These are phyloP conservation scores for Jatropha multifida DNA, from an alignment of 441 rosid species.

Conservation along the genomic window DNA sequence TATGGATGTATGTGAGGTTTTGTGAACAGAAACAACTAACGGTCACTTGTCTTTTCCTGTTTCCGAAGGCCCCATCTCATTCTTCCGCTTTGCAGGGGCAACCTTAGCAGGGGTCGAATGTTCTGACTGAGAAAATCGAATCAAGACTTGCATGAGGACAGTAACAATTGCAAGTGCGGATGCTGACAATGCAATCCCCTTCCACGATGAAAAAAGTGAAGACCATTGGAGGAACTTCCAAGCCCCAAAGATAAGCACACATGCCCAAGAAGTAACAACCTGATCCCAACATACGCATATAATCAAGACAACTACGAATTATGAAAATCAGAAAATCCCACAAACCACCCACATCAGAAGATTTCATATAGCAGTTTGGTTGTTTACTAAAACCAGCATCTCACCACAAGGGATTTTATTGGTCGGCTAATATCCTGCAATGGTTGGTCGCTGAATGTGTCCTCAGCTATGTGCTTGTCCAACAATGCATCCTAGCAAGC, in stretches of 20 bases:
- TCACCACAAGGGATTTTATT: conserved; percentile 71
- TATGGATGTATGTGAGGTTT: conserved; percentile 23
- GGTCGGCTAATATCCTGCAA: conserved; percentile 81
- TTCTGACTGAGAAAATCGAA: conserved; percentile 87
- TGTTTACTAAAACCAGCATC: conserved; percentile 22
- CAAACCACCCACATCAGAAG: background rate
- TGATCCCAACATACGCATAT: conserved; percentile 25
- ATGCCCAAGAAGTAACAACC: conserved; percentile 80
- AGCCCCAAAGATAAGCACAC: conserved; percentile 53
- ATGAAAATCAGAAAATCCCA: background rate
- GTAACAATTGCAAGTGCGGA: conserved; percentile 59
- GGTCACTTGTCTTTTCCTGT: conserved; percentile 37
- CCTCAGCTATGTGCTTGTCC: conserved; percentile 81
- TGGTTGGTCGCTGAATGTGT: conserved; percentile 71
- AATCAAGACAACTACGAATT: background rate
- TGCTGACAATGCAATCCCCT: conserved; percentile 66
- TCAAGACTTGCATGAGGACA: conserved; percentile 79
- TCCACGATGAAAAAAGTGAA: conserved; percentile 80
- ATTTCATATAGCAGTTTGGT: background rate
- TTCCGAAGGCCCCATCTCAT: conserved; percentile 30
- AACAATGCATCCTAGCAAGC: conserved; percentile 62
- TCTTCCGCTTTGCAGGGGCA: conserved; percentile 57
- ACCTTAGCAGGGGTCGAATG: conserved; percentile 88
- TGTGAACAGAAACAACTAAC: conserved; percentile 26
- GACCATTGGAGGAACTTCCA: conserved; percentile 82